Percentiles rank a stretch among this genome's conserved stretches.
These are phyloP conservation scores for Trichothecium roseum DNA, from an alignment of 2,329 filamentous ascomycete species.

Conservation along the genomic window DNA sequence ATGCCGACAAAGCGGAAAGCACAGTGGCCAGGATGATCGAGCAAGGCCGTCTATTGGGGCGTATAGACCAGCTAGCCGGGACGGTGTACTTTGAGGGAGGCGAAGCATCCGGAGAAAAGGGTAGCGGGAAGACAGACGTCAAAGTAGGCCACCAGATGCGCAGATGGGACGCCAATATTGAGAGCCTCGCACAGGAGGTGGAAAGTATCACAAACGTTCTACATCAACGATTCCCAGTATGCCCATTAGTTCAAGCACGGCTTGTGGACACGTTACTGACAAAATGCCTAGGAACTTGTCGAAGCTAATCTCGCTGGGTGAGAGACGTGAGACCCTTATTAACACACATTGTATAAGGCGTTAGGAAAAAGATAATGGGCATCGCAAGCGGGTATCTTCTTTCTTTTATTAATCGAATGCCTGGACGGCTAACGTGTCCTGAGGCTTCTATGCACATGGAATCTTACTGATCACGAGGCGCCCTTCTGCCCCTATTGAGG, in stretches of 20 bases:
- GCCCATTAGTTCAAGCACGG: conserved; percentile 8
- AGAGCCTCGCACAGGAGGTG: conserved; percentile 77
- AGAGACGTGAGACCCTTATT: not conserved
- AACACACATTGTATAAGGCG: not conserved
- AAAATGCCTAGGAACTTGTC: conserved; percentile 54
- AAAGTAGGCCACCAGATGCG: conserved; percentile 62
- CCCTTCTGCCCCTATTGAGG: conserved; percentile 38
- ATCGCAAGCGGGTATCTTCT: not conserved
- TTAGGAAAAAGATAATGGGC: not conserved
- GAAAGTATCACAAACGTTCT: conserved; percentile 77
- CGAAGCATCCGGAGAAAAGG: conserved; percentile 59
- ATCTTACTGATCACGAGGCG: conserved; percentile 44
- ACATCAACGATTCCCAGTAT: conserved; percentile 66
- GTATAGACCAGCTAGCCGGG: conserved; percentile 88
- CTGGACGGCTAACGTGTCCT: too few relatives aligned
- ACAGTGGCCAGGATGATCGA: conserved; percentile 95
- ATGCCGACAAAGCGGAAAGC: conserved; percentile 73
- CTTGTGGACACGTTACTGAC: too few relatives aligned
- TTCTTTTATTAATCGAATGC: too few relatives aligned
- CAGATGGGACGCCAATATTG: conserved; percentile 83
- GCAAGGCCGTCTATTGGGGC: conserved; percentile 75
- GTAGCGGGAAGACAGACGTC: conserved; percentile 54
- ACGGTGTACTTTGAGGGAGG: conserved; percentile 77
- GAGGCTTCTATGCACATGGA: too few relatives aligned
- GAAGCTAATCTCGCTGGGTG: conserved; percentile 35